Base-by-base conservation (phyloP, 2,329 filamentous ascomycete species). In the Exophiala alcalophila region DNA sequence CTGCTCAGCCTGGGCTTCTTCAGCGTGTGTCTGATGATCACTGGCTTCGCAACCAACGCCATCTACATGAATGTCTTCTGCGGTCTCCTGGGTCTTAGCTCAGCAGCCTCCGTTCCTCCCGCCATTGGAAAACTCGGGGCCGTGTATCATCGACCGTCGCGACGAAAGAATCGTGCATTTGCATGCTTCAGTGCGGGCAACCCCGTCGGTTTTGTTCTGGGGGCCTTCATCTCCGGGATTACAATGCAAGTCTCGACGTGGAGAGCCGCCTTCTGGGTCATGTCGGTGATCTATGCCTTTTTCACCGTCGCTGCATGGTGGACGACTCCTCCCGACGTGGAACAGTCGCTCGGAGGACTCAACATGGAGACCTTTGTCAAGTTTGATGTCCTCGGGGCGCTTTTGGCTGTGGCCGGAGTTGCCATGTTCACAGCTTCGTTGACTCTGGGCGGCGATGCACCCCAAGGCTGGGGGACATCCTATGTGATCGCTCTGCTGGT, bases 101-200 rank as follows among this genome's bases (percentile, higher is more conserved):
- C 76, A 4, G 82, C 82, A 1, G 76, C 78, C 40, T 74, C 80
- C 2, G 74, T 83, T 1, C 80, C 80, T 4, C 77, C 81, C 0
- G 79, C 80, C 0, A 76, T 83, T 32, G 81, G 80, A 0, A 76
- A 80, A 33, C 66, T 86, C 0, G 82, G 81, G 10, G 71, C 74
- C 0, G 73, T 79, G 5, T 86, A 86, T 51, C 69, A 72, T n/a
- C 69, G 69, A 53, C 81, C 81, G 0, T 74, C 69, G 8, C 70
- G 69, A 44, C 65, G 80, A n/a, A 83, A 83, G 66, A 84, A 84
- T 52, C 66, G 70, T 48, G 80, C 75, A 0, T 83, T 83, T 58
- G 80, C 78, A 0, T 80, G 77, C 51, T 83, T 83, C 54, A 71
- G 66, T 19, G 74, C 74, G 0, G 76, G 76, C 0, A 79, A 78